Evolutionary conservation across 805 yeast genomes (phyloP), one percentile per base, ranked within the genome.

Genomic region (Pichia paraexigua): DNA sequence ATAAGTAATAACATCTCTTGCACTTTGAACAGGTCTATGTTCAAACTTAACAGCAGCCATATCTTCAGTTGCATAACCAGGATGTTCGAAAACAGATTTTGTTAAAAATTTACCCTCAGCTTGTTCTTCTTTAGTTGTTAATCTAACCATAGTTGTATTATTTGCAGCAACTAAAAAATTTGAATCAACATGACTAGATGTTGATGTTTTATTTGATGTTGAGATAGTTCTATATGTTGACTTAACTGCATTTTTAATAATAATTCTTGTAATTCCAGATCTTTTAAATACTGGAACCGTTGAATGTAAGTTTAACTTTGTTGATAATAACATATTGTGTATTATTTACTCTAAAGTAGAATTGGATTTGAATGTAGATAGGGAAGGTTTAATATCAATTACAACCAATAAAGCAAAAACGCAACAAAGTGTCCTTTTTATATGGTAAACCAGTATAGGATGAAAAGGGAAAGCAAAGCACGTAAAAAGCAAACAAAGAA

Each of bases 1-100:
- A 53, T 65, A 73, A 10, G 88, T 87, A 18, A 80, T 60, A 49
- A 66, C 69, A 60, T 84, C 90, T 22, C 80, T 67, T 18, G 69
- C 32, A 0, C 74, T 66, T 25, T 56, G 53, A 0, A 86, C 82
- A 4, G 60, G 62, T 39, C 85, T 66, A 63, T 84, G 90, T 39
- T 76, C 78, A 48, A 69, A 70, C 42, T 66, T 60, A 30, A 84
- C 75, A 1, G 55, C 53, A 15, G 66, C 64, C 74, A 77, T 72
- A 46, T 72, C 71, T 1, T 56, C 63, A 15, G 43, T 52, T 5
- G 67, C 55, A 61, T 65, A 74, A 17, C 60, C 60, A 8, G 79
- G 79, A 59, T 77, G 82, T 5, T 69, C 62, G 67, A 75, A 77
- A 7, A 70, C 63, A 6, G 70, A 62, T 37, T 58, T 55, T 1